Base-by-base conservation (phyloP, 2,329 filamentous ascomycete species). In the Hypocrella siamensis region DNA sequence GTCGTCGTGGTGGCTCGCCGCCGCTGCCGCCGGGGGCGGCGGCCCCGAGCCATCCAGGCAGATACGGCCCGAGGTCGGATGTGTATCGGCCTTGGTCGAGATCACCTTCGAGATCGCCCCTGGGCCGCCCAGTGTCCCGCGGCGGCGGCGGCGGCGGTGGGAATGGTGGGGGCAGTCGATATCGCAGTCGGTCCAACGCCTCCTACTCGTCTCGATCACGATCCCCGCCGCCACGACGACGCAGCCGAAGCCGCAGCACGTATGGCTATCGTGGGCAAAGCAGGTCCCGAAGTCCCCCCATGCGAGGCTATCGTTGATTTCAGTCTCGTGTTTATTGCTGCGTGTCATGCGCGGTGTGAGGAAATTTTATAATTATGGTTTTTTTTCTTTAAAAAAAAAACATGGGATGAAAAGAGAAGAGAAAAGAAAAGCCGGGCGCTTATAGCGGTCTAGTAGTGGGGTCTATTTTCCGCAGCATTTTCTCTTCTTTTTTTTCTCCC, bases 11-110 rank as follows among this genome's bases (percentile, higher is more conserved):
- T 26, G 52, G 53, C 8, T 52, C 54, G 6, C 52, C 31, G 4
- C 26, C 52, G 26, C n/a, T n/a, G n/a, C n/a, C n/a, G n/a, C n/a
- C n/a, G n/a, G n/a, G n/a, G n/a, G n/a, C n/a, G n/a, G n/a, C n/a
- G n/a, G n/a, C n/a, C n/a, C n/a, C n/a, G n/a, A n/a, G n/a, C n/a
- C n/a, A n/a, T n/a, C n/a, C n/a, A n/a, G 44, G 47, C 24, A 53
- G 58, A 17, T 60, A 49, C 37, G 61, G 59, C 7, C 44, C 57
- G 34, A 49, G 62, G 38, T 58, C 62, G 30, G 69, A 77, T 42
- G 67, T 64, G 18, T 81, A 79, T 48, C 65, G 75, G 5, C 75
- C 75, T n/a, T 60, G 63, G 17, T 71, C 71, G 1, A 46, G 59
- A 6, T 72, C 30, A 43, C 53, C n/a, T 32, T 65, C 33, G 10